Base-by-base conservation (phyloP, 768 basidiomycete species). In the Tephrocybe sp. region DNA sequence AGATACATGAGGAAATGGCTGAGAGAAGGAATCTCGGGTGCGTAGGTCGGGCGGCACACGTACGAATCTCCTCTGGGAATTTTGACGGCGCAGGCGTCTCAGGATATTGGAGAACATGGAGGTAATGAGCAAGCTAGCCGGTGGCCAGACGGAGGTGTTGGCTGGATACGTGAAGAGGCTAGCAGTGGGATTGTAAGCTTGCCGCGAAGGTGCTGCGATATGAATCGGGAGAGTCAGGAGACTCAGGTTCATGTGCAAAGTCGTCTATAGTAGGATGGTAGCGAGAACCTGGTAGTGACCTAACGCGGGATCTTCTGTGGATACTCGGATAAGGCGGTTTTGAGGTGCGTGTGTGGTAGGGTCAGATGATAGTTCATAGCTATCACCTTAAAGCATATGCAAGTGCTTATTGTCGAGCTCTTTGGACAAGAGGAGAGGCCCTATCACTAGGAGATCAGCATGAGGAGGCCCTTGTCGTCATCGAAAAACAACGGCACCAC, bases 1-100 rank as follows among this genome's bases (percentile, higher is more conserved):
- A 2, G 67, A 61, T 25, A 76, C 69, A 5, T 60, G 60, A 7
- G 73, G 73, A 51, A 76, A 75, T 0, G 73, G 73, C 18, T 60
- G 64, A 27, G 56, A 57, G 49, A 74, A 69, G 30, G 64, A 65
- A 47, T 66, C 65, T 60, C 69, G 70, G 47, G 69, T 67, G 9
- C 61, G 49, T 7, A 74, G 62, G 28, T 69, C 69, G 15, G 73
- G 73, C 7, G 73, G 69, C 16, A 63, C 54, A 15, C 43, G 48
- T 18, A 30, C 40, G n/a, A 19, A 13, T n/a, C 54, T 48, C 19
- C 51, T 43, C 13, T 42, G 51, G 26, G 58, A 43, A 12, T 55
- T 49, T 43, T 47, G 48, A 19, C 59, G 52, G 32, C 63, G 58
- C 43, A 60, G 48, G 19, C 57, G 60, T 19, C 56, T 56, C n/a